Conservation (phyloP, 176 grass and related monocot species). For the Canna indica region DNA sequence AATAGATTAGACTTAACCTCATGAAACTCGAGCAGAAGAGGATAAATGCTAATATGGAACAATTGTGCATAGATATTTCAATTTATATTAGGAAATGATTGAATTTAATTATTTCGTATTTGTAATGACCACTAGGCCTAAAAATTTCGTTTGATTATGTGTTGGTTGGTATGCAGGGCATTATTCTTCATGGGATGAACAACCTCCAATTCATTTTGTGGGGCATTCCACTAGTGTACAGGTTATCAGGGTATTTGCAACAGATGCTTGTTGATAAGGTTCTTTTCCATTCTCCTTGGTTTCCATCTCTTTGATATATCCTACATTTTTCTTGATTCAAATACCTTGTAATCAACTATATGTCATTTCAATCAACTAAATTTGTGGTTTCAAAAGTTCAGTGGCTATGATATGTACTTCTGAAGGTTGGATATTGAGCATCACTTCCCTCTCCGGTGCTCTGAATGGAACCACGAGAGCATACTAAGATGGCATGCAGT, state of each 20-base stretch:
- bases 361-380: no score
- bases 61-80: no score
- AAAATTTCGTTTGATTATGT: slow-evolving; percentile 17
- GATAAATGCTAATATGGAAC: no score
- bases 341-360: not conserved
- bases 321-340: not conserved
- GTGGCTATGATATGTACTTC: slow-evolving; percentile 81
- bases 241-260: slow-evolving; percentile 74
- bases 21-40: no score
- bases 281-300: slow-evolving; percentile 4
- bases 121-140: not conserved
- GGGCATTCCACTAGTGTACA: slow-evolving; percentile 87
- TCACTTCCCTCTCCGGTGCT: slow-evolving; percentile 86
- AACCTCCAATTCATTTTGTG: slow-evolving; percentile 84
- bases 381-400: slow-evolving; percentile 34
- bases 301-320: slow-evolving; percentile 12
- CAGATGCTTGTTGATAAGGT: slow-evolving; percentile 98
- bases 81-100: not conserved
- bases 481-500: slow-evolving; percentile 97
- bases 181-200: slow-evolving; percentile 69
- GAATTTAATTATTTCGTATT: no score
- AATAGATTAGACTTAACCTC: no score
- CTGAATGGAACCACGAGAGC: slow-evolving; percentile 95
- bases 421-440: slow-evolving; percentile 87
- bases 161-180: slow-evolving; percentile 48